Evolutionary conservation across 2,329 filamentous ascomycete species (phyloP).

Genomic region (Aspergillus eucalypticola): DNA sequence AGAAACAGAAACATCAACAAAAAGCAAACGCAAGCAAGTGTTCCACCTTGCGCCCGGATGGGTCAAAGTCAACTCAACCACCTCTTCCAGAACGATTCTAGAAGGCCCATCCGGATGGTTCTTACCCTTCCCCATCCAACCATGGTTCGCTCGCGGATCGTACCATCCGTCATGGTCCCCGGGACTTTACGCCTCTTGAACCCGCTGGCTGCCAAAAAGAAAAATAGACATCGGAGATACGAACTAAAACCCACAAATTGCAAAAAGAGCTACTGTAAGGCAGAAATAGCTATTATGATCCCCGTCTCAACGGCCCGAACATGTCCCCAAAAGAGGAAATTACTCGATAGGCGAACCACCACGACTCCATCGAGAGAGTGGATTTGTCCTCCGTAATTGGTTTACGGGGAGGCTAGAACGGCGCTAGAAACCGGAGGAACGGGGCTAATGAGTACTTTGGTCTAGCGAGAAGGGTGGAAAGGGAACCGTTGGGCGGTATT

Average conservation of each 20-base stretch:
- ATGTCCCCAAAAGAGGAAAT: background rate
- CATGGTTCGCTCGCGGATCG: slow-evolving; percentile 16
- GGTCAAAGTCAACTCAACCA: background rate
- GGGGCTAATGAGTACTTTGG: background rate
- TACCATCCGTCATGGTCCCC: slow-evolving; percentile 1
- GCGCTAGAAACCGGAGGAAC: slow-evolving; percentile 20
- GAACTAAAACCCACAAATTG: too few species aligned
- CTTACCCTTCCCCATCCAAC: background rate
- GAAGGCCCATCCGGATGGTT: slow-evolving; percentile 12
- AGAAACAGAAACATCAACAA: too few species aligned
- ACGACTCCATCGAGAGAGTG: background rate
- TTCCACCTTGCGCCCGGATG: background rate
- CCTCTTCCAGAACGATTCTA: slow-evolving; percentile 16
- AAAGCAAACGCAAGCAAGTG: too few species aligned
- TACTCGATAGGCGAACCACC: too few species aligned
- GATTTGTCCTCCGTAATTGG: slow-evolving; percentile 1
- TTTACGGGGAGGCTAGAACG: slow-evolving; percentile 18
- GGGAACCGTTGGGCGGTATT: slow-evolving; percentile 15
- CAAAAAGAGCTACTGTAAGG: background rate
- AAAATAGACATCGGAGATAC: too few species aligned
- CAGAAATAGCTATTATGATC: background rate
- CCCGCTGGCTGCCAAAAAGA: background rate
- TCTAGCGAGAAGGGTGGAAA: background rate
- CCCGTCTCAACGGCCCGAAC: background rate
- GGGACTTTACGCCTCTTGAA: background rate